Conservation (phyloP, 2,329 filamentous ascomycete genomes). For the Sporothrix schenckii region DNA sequence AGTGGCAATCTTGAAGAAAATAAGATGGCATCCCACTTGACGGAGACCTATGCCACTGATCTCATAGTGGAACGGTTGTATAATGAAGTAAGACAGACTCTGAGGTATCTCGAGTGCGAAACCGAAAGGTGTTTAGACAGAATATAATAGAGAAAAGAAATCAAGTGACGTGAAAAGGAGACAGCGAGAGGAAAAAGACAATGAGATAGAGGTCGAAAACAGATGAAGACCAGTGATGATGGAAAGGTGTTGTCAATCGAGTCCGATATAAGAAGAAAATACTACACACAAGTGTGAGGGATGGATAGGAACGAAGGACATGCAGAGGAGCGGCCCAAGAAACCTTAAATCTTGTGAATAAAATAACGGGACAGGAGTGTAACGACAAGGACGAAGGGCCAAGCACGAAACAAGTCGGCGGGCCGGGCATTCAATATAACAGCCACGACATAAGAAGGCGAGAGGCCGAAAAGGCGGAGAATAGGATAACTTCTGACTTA, state of each 20-base stretch:
- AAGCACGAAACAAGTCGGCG: not conserved
- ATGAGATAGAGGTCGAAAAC: not conserved
- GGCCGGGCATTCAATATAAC: constrained; percentile 10
- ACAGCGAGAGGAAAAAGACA: not conserved
- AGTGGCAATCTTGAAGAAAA: constrained; percentile 84
- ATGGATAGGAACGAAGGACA: constrained; percentile 17
- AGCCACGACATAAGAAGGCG: not conserved
- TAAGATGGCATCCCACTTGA: constrained; percentile 74
- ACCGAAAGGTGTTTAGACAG: not conserved
- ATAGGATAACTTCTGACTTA: not conserved
- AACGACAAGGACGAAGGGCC: not conserved
- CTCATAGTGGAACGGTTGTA: not conserved
- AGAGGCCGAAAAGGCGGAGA: constrained; percentile 2
- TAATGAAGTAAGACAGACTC: not conserved
- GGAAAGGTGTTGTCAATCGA: not conserved
- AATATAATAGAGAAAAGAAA: not conserved
- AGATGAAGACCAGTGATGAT: not conserved
- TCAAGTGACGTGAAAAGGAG: not conserved
- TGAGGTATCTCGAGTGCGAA: not conserved
- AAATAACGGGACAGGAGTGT: not conserved
- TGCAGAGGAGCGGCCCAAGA: not conserved
- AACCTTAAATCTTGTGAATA: not conserved
- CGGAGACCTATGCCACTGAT: constrained; percentile 25
- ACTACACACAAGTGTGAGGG: constrained; percentile 17
- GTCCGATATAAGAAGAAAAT: constrained; percentile 10